A percentile compares a stretch with the other conserved stretches of the same genome.
Evolutionary conservation across 768 basidiomycete species (phyloP).

Genomic region (Suillus spraguei): DNA sequence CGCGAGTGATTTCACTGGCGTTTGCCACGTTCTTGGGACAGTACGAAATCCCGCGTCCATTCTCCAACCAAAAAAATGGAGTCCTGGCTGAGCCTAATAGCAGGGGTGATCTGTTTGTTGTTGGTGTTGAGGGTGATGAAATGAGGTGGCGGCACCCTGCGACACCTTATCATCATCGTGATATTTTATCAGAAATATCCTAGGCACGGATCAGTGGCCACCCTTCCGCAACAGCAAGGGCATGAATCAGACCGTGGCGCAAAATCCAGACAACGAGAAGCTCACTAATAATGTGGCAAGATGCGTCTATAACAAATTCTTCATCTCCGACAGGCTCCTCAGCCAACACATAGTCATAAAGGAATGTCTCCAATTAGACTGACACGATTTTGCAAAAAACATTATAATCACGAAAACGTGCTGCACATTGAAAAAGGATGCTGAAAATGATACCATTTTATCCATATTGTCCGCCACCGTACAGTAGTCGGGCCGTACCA

Average conservation of each 20-base stretch:
- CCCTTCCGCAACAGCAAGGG: neutral
- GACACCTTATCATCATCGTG: too few species aligned
- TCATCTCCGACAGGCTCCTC: neutral
- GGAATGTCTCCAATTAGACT: neutral
- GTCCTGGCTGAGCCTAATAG: constrained; percentile 56
- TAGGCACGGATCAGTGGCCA: neutral
- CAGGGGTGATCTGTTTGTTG: constrained; percentile 56
- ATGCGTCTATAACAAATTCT: too few species aligned
- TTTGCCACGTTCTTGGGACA: constrained; percentile 76
- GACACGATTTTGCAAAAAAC: neutral
- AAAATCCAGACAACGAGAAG: neutral
- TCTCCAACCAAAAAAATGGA: constrained; percentile 4
- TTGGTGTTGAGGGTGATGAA: constrained; percentile 20
- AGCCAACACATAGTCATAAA: neutral
- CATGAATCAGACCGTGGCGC: too few species aligned
- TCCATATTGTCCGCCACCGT: neutral
- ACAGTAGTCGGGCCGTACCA: neutral
- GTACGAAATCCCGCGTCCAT: neutral
- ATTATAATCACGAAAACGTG: neutral
- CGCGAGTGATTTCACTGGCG: constrained; percentile 54
- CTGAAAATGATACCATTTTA: neutral
- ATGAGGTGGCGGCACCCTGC: too few species aligned
- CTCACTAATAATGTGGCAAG: neutral
- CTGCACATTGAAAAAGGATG: neutral
- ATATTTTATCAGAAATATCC: neutral